A percentile compares a stretch with the other conserved stretches of the same genome.
Conservation (phyloP, 2,329 filamentous ascomycete genomes). For the Hirsutella minnesotensis region DNA sequence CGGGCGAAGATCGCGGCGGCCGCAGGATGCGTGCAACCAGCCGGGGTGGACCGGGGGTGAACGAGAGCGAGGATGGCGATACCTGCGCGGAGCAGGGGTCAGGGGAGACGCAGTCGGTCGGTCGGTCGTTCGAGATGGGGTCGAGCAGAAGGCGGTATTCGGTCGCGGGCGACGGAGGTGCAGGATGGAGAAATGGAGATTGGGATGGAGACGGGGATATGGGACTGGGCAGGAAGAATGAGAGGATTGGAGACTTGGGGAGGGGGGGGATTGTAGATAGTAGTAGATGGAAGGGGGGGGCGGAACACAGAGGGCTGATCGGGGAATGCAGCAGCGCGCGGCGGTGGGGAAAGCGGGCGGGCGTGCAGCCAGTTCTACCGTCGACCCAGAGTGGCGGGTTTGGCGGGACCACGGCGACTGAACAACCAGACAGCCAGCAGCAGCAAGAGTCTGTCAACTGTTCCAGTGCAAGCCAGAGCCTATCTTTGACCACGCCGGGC, state of each 20-base stretch:
- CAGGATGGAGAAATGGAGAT: background rate
- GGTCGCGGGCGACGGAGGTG: background rate
- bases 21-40: background rate
- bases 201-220: background rate
- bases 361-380: background rate
- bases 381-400: slow-evolving; percentile 1
- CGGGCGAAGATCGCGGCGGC: slow-evolving; percentile 2
- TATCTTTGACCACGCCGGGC: too few species aligned
- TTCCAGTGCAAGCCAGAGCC: too few species aligned
- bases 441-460: too few species aligned
- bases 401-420: background rate
- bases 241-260: background rate
- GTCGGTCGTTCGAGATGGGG: too few species aligned
- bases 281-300: background rate
- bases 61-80: too few species aligned
- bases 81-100: background rate
- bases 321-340: background rate
- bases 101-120: too few species aligned
- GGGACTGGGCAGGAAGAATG: background rate
- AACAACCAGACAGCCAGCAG: background rate
- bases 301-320: background rate
- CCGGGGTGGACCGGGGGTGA: background rate
- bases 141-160: background rate
- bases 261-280: background rate
- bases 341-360: background rate